Conservation (phyloP, 345 rosid species). For the Euphorbia tirucalli region DNA sequence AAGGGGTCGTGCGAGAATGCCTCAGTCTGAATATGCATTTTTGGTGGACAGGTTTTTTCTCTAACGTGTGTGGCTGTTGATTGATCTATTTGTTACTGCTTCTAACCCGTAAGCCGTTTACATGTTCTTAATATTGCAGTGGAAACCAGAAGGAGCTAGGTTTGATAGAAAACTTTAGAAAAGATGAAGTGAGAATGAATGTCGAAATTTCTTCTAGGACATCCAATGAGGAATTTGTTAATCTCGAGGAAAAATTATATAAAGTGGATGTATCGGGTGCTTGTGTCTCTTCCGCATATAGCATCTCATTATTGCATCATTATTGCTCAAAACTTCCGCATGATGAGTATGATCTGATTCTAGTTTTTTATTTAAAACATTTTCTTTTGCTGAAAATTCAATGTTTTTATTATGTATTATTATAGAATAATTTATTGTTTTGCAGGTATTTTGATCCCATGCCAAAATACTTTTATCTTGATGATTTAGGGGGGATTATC, state of each 20-base stretch:
- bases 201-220: conserved; percentile 67
- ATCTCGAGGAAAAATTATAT: conserved; percentile 55
- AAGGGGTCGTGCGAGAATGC: conserved; percentile 97
- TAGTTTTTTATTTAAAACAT: conserved; percentile 15
- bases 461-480: conserved; percentile 66
- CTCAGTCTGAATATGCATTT: conserved; percentile 91
- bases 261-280: conserved; percentile 77
- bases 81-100: conserved; percentile 5
- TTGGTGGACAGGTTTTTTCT: conserved; percentile 73
- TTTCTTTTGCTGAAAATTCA: conserved; percentile 1
- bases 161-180: conserved; percentile 56
- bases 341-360: conserved; percentile 67
- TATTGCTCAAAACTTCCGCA: conserved; percentile 90
- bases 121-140: conserved; percentile 46
- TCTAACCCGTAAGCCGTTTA: neutral
- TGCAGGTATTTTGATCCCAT: conserved; percentile 78
- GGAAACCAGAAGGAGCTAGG: conserved; percentile 66
- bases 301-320: conserved; percentile 70
- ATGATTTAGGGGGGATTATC: conserved; percentile 69
- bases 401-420: neutral
- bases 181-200: conserved; percentile 65
- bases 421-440: conserved; percentile 20
- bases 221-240: conserved; percentile 46
- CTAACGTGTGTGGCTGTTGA: conserved; percentile 9
- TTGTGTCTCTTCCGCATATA: conserved; percentile 69